Conservation (phyloP, 352 stramenopile species). For the Achlya hypogyna region DNA sequence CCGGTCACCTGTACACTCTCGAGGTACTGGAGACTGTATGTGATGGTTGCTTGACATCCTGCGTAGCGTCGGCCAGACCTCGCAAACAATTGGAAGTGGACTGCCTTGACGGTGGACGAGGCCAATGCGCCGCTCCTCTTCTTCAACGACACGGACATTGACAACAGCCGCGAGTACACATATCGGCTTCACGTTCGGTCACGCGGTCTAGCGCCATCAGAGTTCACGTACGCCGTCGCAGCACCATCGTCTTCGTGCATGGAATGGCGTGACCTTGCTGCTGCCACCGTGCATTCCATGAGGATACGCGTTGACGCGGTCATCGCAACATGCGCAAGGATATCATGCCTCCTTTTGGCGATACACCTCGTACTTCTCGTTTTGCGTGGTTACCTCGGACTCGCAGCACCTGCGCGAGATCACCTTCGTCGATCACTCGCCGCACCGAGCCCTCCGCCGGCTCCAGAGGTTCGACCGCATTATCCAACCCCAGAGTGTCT, state of each 20-base stretch:
- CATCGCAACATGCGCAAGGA: not conserved
- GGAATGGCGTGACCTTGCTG: not conserved
- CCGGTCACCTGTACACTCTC: not conserved
- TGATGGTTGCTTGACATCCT: not conserved
- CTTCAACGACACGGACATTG: slow-evolving; percentile 2
- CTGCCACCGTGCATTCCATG: not conserved
- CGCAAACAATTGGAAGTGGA: slow-evolving; percentile 4
- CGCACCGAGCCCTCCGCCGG: not conserved
- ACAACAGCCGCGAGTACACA: slow-evolving; percentile 4
- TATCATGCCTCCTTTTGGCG: not conserved
- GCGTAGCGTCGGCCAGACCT: slow-evolving; percentile 3
- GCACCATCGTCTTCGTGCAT: not conserved
- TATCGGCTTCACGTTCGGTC: not conserved
- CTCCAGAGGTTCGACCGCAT: not conserved
- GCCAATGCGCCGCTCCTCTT: not conserved
- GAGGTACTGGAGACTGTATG: not conserved
- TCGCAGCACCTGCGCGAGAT: not conserved
- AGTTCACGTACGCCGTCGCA: not conserved
- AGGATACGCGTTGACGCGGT: not conserved
- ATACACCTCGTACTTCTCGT: not conserved
- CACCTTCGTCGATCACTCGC: not conserved
- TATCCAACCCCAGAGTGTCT: too few species aligned
- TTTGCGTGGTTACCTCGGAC: not conserved
- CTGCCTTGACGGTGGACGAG: not conserved
- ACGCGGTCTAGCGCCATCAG: not conserved